Evolutionary conservation across 805 yeast genomes (phyloP), one percentile per base, ranked within the genome.

Genomic region (Geotrichum ghanense): DNA sequence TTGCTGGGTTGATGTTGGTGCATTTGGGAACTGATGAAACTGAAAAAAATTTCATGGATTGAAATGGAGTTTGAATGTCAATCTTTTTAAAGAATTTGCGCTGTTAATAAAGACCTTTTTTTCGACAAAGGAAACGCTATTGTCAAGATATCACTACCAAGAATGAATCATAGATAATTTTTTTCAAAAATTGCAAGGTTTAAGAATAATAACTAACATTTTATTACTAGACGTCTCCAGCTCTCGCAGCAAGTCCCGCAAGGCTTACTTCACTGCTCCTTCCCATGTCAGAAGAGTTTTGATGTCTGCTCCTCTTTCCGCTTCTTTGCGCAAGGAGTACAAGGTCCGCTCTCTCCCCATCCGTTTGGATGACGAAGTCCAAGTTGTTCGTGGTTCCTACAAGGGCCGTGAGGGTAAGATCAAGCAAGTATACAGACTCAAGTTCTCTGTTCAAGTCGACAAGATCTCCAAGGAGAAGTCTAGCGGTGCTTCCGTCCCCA

Each of bases 371-470:
- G 98, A 92, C 72, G 87, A 84, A 74, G 95, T 92, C 64, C 73
- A 78, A 64, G 92, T 92, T 68, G 90, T 83, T 71, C 90, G 98
- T 77, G 98, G 98, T 70, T 85, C 97, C 68, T 85, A 86, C 84
- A 92, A 92, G 81, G 98, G 97, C 72, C 88, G 90, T 65, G 98
- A 90, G 79, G 98, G 98, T 75, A 86, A 88, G 76, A 79, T 92
- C 72, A 76, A 92, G 61, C 83, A 95, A 59, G 97, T 90, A 63
- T 92, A 92, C 96, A 90, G 98, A 84, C 84, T 92, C 76, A 92
- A 92, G 75, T 92, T 77, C 70, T 81, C 95, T 64, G 79, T 92
- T 62, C 97, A 90, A 76, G 83, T 92, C 65, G 97, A 89, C 78
- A 90, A 90, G 79, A 78, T 92, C 71, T 81, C 90, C 76, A 84